Evolutionary conservation across 1,284 basidiomycete species (phyloP), one percentile per base, ranked within the genome.

Genomic region (Ganoderma lingzhi): DNA sequence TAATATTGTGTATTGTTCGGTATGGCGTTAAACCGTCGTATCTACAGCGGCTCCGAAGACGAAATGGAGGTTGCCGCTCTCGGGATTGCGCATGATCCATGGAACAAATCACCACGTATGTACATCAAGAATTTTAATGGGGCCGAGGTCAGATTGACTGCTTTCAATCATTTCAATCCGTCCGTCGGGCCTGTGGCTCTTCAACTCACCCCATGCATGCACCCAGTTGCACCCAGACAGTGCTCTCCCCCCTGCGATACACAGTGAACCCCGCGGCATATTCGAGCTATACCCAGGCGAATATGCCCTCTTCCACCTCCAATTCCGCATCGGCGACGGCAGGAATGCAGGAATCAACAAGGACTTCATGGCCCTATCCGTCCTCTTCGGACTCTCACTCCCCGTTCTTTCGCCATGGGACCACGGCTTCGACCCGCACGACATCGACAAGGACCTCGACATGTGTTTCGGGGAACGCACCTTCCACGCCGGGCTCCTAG

Each of bases 291-390:
- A 28, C 28, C 53, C 53, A 9, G 53, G 53, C 28, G 53, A 55
- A 10, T 55, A 23, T 15, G 53, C 30, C 51, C 23, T 55, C 14
- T 3, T 55, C 28, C 28, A 55, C 12, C 23, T 55, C 28, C 51
- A 55, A 55, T 55, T 55, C 30, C 51, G 51, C 28, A 15, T 55
- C 51, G 51, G 51, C 14, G 51, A 55, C 51, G 51, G 39, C 17
- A 41, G 30, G 35, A 59, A 19, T 12, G n/a, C 19, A 19, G 30
- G 55, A 30, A 58, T 59, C 35, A 39, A 32, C 35, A 32, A 59
- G 19, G 39, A 59, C 9, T 19, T 23, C 39, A n/a, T 39, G 10
- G 32, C 58, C 9, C 39, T 35, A 3, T 39, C 35, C 35, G 5
- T 9, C 58, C 23, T n/a, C 14, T n/a, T 37, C 6, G 30, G 35